phyloP scores from a whole-genome alignment of 257 asterid species.

The Plantago ovata region DNA sequence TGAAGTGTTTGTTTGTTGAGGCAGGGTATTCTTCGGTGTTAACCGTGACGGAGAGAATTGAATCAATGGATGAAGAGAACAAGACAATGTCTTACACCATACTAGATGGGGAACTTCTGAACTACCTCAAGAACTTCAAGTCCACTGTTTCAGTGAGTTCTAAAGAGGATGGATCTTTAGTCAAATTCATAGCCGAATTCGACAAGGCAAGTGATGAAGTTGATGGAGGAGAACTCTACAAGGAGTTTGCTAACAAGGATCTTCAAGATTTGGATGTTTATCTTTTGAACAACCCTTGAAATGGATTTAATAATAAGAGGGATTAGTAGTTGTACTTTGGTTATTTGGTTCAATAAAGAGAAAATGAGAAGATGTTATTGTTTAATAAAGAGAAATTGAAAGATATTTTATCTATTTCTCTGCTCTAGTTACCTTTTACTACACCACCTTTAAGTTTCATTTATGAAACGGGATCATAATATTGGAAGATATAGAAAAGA shows the following conservation, averaged over 20 bases:
- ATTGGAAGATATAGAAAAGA: no score
- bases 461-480: no score
- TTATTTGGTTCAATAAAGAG: no score
- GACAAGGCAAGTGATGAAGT: slow-evolving; percentile 55
- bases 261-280: slow-evolving; percentile 68
- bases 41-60: slow-evolving; percentile 67
- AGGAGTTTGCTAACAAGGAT: slow-evolving; percentile 59
- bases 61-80: slow-evolving; percentile 50
- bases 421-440: no score
- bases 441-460: no score
- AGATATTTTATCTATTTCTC: no score
- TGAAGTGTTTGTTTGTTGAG: no score
- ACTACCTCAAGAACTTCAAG: slow-evolving; percentile 60
- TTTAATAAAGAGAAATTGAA: no score
- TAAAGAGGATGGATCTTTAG: slow-evolving; percentile 45
- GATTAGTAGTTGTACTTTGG: no score
- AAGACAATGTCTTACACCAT: slow-evolving; percentile 37
- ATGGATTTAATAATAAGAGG: no score
- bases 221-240: slow-evolving; percentile 56
- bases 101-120: slow-evolving; percentile 60
- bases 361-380: no score
- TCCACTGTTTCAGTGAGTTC: slow-evolving; percentile 32
- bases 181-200: slow-evolving; percentile 61
- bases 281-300: slow-evolving; percentile 23
- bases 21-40: slow-evolving; percentile 38